These are phyloP conservation scores for Raphidocelis subcapitata DNA, from an alignment of 139 green algal species.

Conservation along the genomic window DNA sequence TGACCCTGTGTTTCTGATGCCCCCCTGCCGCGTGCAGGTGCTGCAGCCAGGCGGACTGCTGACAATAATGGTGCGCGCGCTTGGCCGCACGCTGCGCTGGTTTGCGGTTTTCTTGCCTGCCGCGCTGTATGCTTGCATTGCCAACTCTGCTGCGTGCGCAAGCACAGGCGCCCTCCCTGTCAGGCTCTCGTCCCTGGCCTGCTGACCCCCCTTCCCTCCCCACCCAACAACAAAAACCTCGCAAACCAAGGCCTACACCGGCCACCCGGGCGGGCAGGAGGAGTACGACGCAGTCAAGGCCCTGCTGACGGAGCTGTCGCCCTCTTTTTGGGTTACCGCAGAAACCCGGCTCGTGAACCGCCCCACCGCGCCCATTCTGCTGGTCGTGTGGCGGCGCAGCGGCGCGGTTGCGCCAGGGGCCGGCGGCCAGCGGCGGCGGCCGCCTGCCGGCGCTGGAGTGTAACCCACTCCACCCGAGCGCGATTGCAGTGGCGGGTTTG, in stretches of 20 bases:
- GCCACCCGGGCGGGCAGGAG: conserved; percentile 54
- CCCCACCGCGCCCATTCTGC: conserved; percentile 45
- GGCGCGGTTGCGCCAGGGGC: not conserved
- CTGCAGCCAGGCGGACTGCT: no score
- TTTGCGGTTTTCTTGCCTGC: not conserved
- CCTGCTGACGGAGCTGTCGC: conserved; percentile 14
- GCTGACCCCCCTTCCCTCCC: conserved; percentile 41
- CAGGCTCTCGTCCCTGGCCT: conserved; percentile 13
- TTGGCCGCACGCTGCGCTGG: not conserved
- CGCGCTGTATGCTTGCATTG: not conserved
- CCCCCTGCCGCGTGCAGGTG: no score
- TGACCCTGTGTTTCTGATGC: not conserved
- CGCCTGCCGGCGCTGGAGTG: no score
- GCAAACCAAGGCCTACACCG: conserved; percentile 57
- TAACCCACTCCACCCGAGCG: no score
- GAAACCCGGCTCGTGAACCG: conserved; percentile 55
- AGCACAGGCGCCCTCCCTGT: not conserved
- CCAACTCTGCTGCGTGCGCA: not conserved
- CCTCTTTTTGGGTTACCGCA: conserved; percentile 33
- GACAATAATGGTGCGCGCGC: not conserved
- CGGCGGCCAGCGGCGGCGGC: no score
- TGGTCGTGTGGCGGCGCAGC: conserved; percentile 32
- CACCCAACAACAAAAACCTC: no score
- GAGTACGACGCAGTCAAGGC: conserved; percentile 44
- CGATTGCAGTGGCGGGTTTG: no score